These are phyloP conservation scores for Peterozyma toletana DNA, from an alignment of 805 yeast species.

Conservation along the genomic window DNA sequence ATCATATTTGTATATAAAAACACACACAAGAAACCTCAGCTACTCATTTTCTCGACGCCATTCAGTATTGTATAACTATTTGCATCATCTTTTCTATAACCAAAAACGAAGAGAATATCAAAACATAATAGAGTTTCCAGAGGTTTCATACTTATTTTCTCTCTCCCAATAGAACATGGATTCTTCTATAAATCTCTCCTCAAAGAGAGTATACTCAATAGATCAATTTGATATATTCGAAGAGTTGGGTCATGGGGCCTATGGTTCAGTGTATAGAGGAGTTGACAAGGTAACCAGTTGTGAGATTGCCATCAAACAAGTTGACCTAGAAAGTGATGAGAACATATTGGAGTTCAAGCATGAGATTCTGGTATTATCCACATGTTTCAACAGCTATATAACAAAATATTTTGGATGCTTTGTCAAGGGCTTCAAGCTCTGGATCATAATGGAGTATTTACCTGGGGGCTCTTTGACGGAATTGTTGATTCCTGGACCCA, in stretches of 20 bases:
- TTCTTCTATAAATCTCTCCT: no score
- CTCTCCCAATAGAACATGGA: no score
- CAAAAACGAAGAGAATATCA: no score
- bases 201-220: slow-evolving; percentile 15
- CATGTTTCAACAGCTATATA: slow-evolving; percentile 55
- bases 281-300: slow-evolving; percentile 31
- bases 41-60: no score
- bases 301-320: slow-evolving; percentile 56
- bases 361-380: slow-evolving; percentile 63
- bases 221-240: slow-evolving; percentile 39
- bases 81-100: no score
- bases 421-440: slow-evolving; percentile 58
- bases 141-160: no score
- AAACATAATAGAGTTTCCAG: no score
- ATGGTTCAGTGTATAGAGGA: slow-evolving; percentile 71
- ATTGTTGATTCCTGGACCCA: slow-evolving; percentile 50
- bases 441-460: slow-evolving; percentile 80
- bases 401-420: slow-evolving; percentile 69
- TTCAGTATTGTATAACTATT: no score
- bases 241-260: slow-evolving; percentile 72
- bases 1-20: no score
- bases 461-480: slow-evolving; percentile 75
- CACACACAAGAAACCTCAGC: no score
- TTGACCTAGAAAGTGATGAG: slow-evolving; percentile 65
- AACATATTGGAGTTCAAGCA: slow-evolving; percentile 68